phyloP scores from a whole-genome alignment of 257 asterid species.

The Jacaranda mimosifolia region DNA sequence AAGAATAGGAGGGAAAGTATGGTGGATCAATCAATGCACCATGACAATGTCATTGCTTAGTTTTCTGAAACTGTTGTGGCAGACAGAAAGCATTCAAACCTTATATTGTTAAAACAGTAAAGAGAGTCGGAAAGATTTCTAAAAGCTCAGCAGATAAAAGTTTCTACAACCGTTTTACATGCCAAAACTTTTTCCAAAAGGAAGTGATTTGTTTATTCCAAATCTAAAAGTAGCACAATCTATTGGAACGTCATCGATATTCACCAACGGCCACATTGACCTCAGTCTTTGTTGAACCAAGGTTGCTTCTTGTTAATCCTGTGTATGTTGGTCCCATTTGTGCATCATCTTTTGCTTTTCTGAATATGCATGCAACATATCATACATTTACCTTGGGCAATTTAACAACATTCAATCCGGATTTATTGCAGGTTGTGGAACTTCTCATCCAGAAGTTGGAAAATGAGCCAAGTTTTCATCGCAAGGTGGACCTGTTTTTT shows the following conservation, averaged over 20 bases:
- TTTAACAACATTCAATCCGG: slow-evolving; percentile 31
- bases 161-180: neutral
- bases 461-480: slow-evolving; percentile 77
- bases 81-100: slow-evolving; percentile 1
- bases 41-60: neutral
- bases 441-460: slow-evolving; percentile 88
- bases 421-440: slow-evolving; percentile 78
- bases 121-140: slow-evolving; percentile 6
- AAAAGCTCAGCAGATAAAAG: neutral
- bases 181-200: slow-evolving; percentile 7
- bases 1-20: neutral
- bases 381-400: slow-evolving; percentile 26
- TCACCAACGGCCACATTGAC: neutral
- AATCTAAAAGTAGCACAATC: neutral
- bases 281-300: neutral
- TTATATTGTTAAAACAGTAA: neutral
- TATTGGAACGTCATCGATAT: neutral
- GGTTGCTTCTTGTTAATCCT: slow-evolving; percentile 16
- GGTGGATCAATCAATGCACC: neutral
- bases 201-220: neutral
- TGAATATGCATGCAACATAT: slow-evolving; percentile 14
- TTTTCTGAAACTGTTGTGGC: slow-evolving; percentile 11
- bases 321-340: neutral
- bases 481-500: slow-evolving; percentile 89
- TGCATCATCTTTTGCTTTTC: slow-evolving; percentile 3